Conservation (phyloP, 2,329 filamentous ascomycete species). For the Paraphaeosphaeria minitans region DNA sequence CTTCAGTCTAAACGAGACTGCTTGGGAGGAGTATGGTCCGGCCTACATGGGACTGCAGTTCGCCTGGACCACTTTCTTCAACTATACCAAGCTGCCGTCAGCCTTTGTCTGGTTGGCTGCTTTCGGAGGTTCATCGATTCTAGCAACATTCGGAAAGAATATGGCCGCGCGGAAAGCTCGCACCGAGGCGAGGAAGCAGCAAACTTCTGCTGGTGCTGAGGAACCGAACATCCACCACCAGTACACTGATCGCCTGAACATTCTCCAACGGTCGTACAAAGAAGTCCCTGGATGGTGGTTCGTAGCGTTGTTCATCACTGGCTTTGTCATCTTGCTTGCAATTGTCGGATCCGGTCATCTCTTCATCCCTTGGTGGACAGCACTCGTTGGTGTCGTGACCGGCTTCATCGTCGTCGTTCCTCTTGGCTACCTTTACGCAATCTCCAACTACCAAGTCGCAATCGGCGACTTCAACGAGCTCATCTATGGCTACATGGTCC, state of each 20-base stretch:
- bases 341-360: slow-evolving; percentile 58
- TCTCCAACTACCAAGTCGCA: slow-evolving; percentile 60
- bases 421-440: slow-evolving; percentile 63
- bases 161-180: slow-evolving; percentile 37
- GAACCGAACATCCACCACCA: slow-evolving; percentile 54
- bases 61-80: slow-evolving; percentile 65
- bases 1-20: slow-evolving; percentile 56
- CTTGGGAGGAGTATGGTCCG: slow-evolving; percentile 55
- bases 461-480: slow-evolving; percentile 66
- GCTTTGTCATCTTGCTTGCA: slow-evolving; percentile 57
- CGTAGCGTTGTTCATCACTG: slow-evolving; percentile 54
- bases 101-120: slow-evolving; percentile 64
- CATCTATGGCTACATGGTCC: slow-evolving; percentile 64
- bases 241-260: slow-evolving; percentile 64
- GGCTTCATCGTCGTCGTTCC: slow-evolving; percentile 62
- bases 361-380: slow-evolving; percentile 65
- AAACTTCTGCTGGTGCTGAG: neutral
- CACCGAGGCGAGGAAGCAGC: slow-evolving; percentile 11
- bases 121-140: slow-evolving; percentile 59
- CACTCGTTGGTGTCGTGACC: slow-evolving; percentile 61
- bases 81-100: slow-evolving; percentile 63
- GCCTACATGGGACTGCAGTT: slow-evolving; percentile 64
- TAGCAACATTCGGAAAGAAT: slow-evolving; percentile 53
- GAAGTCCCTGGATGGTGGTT: slow-evolving; percentile 67
- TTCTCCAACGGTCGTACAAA: slow-evolving; percentile 61